A percentile compares a stretch with the other conserved stretches of the same genome.
These are phyloP conservation scores for Pterocarpus macrocarpus DNA, from an alignment of 306 rosid genomes.

Conservation along the genomic window DNA sequence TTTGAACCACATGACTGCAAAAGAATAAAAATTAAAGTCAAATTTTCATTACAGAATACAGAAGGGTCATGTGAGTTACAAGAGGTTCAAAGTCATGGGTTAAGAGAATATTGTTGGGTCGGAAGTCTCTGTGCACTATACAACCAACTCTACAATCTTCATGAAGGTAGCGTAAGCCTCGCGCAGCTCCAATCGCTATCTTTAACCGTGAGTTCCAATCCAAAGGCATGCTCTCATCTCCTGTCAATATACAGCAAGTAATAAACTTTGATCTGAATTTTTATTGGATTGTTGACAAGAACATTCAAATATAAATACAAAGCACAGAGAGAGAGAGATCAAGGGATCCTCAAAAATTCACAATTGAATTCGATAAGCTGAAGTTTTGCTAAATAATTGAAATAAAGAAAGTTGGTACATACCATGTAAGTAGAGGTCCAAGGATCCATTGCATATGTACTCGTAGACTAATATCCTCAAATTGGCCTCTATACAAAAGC, in stretches of 20 bases:
- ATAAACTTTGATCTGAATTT: not conserved
- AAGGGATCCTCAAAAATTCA: not conserved
- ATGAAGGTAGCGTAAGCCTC: constrained; percentile 91
- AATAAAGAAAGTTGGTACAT: constrained; percentile 40
- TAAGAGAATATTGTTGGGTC: constrained; percentile 89
- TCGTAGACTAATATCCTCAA: constrained; percentile 86
- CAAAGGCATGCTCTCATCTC: constrained; percentile 55
- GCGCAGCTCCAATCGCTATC: constrained; percentile 87
- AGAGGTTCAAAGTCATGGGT: constrained; percentile 94
- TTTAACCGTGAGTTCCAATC: constrained; percentile 83
- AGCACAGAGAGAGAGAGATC: not conserved
- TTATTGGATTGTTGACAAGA: not conserved
- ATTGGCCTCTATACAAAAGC: constrained; percentile 78
- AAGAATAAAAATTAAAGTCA: not conserved
- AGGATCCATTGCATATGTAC: constrained; percentile 86
- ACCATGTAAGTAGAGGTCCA: constrained; percentile 92
- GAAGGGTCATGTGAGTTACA: constrained; percentile 55
- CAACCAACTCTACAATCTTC: constrained; percentile 99
- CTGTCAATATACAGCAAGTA: constrained; percentile 57
- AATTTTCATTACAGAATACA: not conserved
- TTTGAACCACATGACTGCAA: not conserved
- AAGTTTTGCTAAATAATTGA: not conserved
- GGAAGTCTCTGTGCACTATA: constrained; percentile 87
- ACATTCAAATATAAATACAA: constrained; percentile 29
- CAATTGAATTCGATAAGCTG: not conserved